A percentile compares a stretch with the other conserved stretches of the same genome.
These are phyloP conservation scores for Babesia sp. DNA, from an alignment of 169 alveolate genomes.

Conservation along the genomic window DNA sequence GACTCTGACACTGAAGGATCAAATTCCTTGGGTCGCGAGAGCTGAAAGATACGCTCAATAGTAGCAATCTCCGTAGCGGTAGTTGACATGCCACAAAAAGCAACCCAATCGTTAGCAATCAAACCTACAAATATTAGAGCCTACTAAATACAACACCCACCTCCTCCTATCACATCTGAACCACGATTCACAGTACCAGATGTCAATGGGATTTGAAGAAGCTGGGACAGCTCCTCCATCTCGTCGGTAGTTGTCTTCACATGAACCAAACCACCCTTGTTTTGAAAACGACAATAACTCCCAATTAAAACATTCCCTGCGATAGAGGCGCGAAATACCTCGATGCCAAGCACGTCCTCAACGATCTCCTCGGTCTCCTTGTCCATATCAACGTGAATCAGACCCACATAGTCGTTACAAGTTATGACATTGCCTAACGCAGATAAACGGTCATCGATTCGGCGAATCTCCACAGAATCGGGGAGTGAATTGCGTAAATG, in stretches of 20 bases:
- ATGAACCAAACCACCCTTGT: constrained; percentile 97
- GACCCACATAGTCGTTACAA: constrained; percentile 97
- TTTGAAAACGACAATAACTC: constrained; percentile 93
- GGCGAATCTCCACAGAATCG: constrained; percentile 90
- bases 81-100: constrained; percentile 98
- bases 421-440: constrained; percentile 98
- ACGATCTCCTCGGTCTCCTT: constrained; percentile 98
- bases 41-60: constrained; percentile 92
- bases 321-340: constrained; percentile 97
- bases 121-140: constrained; percentile 85
- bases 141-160: constrained; percentile 26
- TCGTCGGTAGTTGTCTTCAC: constrained; percentile 96
- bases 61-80: constrained; percentile 97
- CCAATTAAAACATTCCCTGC: constrained; percentile 99
- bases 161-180: constrained; percentile 92
- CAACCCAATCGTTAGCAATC: constrained; percentile 98
- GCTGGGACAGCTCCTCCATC: constrained; percentile 94
- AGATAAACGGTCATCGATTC: constrained; percentile 97
- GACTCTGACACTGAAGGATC: constrained; percentile 60
- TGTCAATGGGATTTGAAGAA: constrained; percentile 93
- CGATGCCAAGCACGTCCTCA: constrained; percentile 96
- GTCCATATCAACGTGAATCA: constrained; percentile 97
- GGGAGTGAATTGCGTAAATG: constrained; percentile 96
- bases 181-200: constrained; percentile 99
- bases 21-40: constrained; percentile 75